These are phyloP conservation scores for Phyllosticta ampelicida DNA, from an alignment of 2,329 filamentous ascomycete species.

Conservation along the genomic window DNA sequence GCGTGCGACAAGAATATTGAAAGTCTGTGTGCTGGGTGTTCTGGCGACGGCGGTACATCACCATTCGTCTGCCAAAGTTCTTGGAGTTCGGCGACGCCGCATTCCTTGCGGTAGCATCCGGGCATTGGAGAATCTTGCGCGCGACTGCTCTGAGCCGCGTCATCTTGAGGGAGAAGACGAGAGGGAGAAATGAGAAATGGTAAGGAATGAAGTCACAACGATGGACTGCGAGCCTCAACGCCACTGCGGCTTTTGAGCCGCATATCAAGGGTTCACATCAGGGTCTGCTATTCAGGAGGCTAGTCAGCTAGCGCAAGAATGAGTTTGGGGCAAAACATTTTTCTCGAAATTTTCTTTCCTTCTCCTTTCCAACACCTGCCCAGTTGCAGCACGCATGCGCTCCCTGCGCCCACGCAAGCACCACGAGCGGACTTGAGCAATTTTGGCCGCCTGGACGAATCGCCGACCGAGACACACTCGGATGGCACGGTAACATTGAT, in stretches of 20 bases:
- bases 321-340: neutral
- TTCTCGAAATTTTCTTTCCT: neutral
- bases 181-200: neutral
- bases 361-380: neutral
- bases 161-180: neutral
- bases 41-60: neutral
- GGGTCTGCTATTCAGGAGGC: neutral
- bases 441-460: neutral
- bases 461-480: neutral
- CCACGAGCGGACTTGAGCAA: neutral
- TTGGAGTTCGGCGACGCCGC: neutral
- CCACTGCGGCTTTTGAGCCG: neutral
- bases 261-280: neutral
- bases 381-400: neutral
- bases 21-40: neutral
- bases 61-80: neutral
- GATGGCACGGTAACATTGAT: neutral
- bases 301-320: neutral
- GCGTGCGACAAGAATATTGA: neutral
- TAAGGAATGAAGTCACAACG: neutral
- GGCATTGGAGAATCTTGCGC: neutral
- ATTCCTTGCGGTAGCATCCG: neutral
- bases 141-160: neutral
- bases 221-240: neutral
- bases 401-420: neutral